A percentile compares a stretch with the other conserved stretches of the same genome.
phyloP scores from a whole-genome alignment of 2,329 filamentous ascomycete genomes.

The Ascochyta rabiei region DNA sequence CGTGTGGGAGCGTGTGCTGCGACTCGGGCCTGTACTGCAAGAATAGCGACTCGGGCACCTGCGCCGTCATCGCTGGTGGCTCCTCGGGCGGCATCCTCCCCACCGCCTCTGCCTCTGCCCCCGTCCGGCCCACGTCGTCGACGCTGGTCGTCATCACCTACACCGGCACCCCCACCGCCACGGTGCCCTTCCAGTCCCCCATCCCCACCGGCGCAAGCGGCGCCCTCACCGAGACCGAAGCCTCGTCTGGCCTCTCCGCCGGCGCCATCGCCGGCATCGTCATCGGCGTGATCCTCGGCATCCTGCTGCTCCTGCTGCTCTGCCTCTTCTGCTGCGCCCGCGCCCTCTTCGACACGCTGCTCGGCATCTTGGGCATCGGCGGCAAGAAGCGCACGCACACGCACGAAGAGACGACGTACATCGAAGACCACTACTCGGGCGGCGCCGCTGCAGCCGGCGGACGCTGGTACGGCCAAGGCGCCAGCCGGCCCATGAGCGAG shows the following conservation, averaged over 20 bases:
- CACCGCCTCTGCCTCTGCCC: conserved; percentile 56
- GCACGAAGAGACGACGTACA: conserved; percentile 65
- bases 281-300: conserved; percentile 71
- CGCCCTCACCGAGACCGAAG: conserved; percentile 38
- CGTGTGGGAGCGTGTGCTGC: conserved; percentile 75
- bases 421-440: conserved; percentile 65
- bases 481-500: conserved; percentile 39
- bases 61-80: conserved; percentile 60
- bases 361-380: conserved; percentile 67
- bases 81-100: conserved; percentile 51
- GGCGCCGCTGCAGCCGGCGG: conserved; percentile 62
- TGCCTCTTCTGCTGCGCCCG: conserved; percentile 73
- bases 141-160: conserved; percentile 59
- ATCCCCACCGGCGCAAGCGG: conserved; percentile 60
- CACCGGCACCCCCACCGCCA: conserved; percentile 54
- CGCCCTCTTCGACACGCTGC: conserved; percentile 62
- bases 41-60: conserved; percentile 58
- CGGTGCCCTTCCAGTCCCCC: conserved; percentile 57
- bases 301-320: conserved; percentile 70
- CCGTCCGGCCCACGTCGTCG: conserved; percentile 57
- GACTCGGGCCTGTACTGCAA: conserved; percentile 70
- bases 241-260: conserved; percentile 60
- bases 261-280: conserved; percentile 84
- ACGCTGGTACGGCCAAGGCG: conserved; percentile 55
- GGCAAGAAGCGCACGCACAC: conserved; percentile 54